phyloP scores from a whole-genome alignment of 2,329 filamentous ascomycete genomes.

The Sporothrix brasiliensis region DNA sequence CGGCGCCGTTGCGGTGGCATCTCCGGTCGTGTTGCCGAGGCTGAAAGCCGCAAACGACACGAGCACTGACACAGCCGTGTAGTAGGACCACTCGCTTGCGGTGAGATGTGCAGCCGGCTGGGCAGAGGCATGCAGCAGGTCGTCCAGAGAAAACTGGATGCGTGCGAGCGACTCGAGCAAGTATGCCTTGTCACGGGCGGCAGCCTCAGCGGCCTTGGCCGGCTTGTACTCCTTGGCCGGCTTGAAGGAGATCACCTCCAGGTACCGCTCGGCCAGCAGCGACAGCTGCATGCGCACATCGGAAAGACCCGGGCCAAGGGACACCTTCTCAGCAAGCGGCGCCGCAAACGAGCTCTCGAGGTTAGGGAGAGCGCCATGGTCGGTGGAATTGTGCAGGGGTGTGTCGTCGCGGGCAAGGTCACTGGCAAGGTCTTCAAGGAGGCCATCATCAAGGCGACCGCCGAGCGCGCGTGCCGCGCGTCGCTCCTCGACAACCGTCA shows the following conservation, averaged over 20 bases:
- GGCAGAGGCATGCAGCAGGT: conserved; percentile 43
- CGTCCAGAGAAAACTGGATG: conserved; percentile 49
- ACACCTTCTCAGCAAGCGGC: conserved; percentile 50
- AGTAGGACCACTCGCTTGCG: conserved; percentile 49
- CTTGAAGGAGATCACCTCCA: conserved; percentile 54
- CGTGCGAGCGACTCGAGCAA: conserved; percentile 48
- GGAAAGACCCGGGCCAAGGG: conserved; percentile 56
- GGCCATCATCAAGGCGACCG: conserved; percentile 47
- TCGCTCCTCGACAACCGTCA: conserved; percentile 57
- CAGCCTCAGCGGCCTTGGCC: conserved; percentile 44
- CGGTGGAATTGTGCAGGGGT: conserved; percentile 50
- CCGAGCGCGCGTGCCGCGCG: conserved; percentile 52
- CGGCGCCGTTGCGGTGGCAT: conserved; percentile 21
- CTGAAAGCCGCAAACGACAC: conserved; percentile 39
- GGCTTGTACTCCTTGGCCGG: conserved; percentile 57
- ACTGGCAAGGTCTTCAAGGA: conserved; percentile 43
- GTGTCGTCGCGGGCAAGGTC: conserved; percentile 50
- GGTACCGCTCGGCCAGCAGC: conserved; percentile 55
- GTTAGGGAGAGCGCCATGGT: conserved; percentile 57
- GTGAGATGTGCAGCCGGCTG: conserved; percentile 44
- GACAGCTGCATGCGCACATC: conserved; percentile 54
- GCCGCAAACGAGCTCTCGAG: conserved; percentile 47
- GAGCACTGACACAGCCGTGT: conserved; percentile 49
- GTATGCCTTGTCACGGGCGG: conserved; percentile 50
- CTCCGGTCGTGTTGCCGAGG: conserved; percentile 31